Conservation (phyloP, 2,329 filamentous ascomycete species). For the Tympanopsis confertula region DNA sequence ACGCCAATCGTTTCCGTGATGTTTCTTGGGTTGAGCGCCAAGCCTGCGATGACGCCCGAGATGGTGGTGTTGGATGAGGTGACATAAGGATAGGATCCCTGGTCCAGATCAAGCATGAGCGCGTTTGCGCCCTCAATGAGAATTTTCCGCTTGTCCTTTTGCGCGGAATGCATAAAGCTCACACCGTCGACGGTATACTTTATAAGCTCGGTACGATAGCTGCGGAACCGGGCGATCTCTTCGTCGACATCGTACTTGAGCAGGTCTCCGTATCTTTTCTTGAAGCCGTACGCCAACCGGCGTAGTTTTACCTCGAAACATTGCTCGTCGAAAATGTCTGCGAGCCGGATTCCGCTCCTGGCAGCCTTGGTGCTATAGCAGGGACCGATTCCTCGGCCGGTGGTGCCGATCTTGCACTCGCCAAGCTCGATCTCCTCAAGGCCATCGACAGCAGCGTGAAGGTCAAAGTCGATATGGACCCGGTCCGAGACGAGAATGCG, state of each 20-base stretch:
- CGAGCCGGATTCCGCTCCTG: slow-evolving; percentile 43
- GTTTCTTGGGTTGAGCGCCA: slow-evolving; percentile 36
- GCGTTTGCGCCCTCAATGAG: slow-evolving; percentile 60
- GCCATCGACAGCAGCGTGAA: slow-evolving; percentile 55
- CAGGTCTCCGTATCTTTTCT: slow-evolving; percentile 43
- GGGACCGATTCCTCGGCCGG: slow-evolving; percentile 38
- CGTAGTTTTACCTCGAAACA: slow-evolving; percentile 41
- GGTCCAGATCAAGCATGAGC: slow-evolving; percentile 58
- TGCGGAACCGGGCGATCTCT: slow-evolving; percentile 43
- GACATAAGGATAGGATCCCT: slow-evolving; percentile 42
- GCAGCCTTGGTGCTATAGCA: slow-evolving; percentile 53
- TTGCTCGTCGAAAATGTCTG: slow-evolving; percentile 42
- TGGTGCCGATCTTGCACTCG: slow-evolving; percentile 29
- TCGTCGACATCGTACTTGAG: slow-evolving; percentile 47
- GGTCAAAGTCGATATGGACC: slow-evolving; percentile 49
- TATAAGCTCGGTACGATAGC: slow-evolving; percentile 42
- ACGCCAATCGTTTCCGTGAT: slow-evolving; percentile 42
- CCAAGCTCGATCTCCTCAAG: slow-evolving; percentile 46
- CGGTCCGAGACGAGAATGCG: slow-evolving; percentile 52
- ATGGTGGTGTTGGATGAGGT: slow-evolving; percentile 42
- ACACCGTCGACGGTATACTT: slow-evolving; percentile 58
- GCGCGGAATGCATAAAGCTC: slow-evolving; percentile 48
- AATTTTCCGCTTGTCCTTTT: slow-evolving; percentile 45
- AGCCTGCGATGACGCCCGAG: slow-evolving; percentile 40
- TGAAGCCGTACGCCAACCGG: slow-evolving; percentile 35